phyloP scores from a whole-genome alignment of 345 rosid genomes.

The Barbarea vulgaris region DNA sequence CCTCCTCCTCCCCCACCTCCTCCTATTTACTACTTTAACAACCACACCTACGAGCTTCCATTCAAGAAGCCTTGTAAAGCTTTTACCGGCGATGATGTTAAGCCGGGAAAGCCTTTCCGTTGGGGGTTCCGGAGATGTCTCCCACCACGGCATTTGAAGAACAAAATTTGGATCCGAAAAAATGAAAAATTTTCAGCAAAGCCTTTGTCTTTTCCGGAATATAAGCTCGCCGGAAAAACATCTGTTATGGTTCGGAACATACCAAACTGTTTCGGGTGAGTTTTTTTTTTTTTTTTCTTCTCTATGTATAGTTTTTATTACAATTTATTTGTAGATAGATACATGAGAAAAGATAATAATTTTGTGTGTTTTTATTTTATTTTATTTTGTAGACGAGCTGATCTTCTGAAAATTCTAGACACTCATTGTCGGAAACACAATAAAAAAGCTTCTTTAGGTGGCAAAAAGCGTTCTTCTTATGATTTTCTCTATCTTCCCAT shows the following conservation, averaged over 20 bases:
- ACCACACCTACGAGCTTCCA: not conserved
- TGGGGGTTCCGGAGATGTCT: not conserved
- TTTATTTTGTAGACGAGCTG: slow-evolving; percentile 38
- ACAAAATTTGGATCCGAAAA: too few relatives aligned
- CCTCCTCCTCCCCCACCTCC: not conserved
- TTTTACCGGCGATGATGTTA: not conserved
- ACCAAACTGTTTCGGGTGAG: slow-evolving; percentile 49
- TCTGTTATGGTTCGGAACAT: slow-evolving; percentile 54
- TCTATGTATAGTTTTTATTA: too few relatives aligned
- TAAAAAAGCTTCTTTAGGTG: not conserved
- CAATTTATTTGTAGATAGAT: not conserved
- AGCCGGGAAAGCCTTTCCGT: not conserved
- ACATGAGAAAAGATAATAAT: not conserved
- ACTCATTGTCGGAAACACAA: slow-evolving; percentile 43
- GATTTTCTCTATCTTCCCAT: slow-evolving; percentile 62
- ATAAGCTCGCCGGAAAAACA: slow-evolving; percentile 28
- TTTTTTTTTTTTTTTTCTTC: not conserved
- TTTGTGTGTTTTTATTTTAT: not conserved
- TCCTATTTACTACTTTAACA: not conserved
- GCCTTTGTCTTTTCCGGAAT: not conserved
- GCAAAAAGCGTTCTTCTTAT: slow-evolving; percentile 35
- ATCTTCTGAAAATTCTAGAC: slow-evolving; percentile 46
- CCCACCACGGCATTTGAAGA: slow-evolving; percentile 18
- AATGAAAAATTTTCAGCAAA: not conserved
- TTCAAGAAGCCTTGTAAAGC: not conserved